phyloP scores from a whole-genome alignment of 202 grass and related monocot species.

The Panicum hallii region DNA sequence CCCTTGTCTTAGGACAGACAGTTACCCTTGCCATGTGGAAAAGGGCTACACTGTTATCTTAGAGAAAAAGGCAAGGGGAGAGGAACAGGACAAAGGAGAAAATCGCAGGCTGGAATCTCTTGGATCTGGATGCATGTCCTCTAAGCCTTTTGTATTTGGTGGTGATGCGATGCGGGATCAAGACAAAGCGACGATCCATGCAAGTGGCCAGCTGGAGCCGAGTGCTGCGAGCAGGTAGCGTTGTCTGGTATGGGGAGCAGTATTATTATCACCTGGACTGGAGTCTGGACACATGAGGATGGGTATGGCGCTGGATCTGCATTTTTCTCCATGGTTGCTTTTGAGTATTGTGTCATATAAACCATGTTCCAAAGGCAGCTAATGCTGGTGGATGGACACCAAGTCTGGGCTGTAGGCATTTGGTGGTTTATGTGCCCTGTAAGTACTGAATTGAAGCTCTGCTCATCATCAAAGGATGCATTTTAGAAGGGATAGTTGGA shows the following conservation, averaged over 20 bases:
- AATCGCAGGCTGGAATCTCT: constrained; percentile 42
- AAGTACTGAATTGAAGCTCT: constrained; percentile 11
- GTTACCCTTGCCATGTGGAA: constrained; percentile 21
- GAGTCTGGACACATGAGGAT: constrained; percentile 14
- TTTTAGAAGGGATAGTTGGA: background rate
- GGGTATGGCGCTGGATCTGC: background rate
- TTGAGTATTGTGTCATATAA: background rate
- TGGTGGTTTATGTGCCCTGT: constrained; percentile 11
- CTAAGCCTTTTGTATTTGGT: constrained; percentile 34
- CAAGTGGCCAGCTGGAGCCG: constrained; percentile 42
- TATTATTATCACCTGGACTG: constrained; percentile 50
- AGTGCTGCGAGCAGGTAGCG: constrained; percentile 51
- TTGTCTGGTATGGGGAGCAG: constrained; percentile 50
- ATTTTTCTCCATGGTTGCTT: background rate
- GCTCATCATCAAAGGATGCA: background rate
- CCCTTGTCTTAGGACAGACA: background rate
- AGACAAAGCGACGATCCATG: constrained; percentile 44
- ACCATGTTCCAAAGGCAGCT: constrained; percentile 14
- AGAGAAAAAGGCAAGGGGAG: constrained; percentile 6
- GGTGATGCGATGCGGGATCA: constrained; percentile 19
- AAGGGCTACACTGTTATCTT: constrained; percentile 2
- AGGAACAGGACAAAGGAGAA: constrained; percentile 5
- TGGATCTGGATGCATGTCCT: constrained; percentile 52
- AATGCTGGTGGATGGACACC: constrained; percentile 1
- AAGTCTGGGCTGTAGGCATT: background rate